Percentiles rank a stretch among this genome's conserved stretches.
These are phyloP conservation scores for Chlorella variabilis DNA, from an alignment of 163 green algal genomes.

Conservation along the genomic window DNA sequence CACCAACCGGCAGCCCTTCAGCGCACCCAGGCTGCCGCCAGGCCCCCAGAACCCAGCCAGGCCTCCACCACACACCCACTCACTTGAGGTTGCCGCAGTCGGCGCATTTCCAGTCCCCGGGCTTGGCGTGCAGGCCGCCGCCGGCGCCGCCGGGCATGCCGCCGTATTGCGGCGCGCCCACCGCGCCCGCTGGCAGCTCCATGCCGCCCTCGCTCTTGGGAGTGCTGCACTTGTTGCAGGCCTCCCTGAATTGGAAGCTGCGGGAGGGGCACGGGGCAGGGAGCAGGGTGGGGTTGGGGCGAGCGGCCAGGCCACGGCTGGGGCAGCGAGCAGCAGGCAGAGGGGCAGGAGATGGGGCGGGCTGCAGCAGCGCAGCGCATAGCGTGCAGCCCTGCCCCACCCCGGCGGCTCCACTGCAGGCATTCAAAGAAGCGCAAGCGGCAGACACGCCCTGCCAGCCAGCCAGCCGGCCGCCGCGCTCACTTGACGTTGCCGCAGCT, in stretches of 20 bases:
- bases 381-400: no score
- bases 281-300: background rate
- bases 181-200: background rate
- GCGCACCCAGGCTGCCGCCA: no score
- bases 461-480: no score
- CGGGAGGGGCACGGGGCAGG: background rate
- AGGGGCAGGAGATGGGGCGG: no score
- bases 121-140: constrained; percentile 8
- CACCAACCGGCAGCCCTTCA: no score
- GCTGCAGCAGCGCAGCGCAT: no score
- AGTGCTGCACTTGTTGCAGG: constrained; percentile 53
- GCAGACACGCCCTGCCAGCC: no score
- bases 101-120: constrained; percentile 82
- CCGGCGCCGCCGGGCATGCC: background rate
- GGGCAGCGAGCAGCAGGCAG: background rate
- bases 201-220: constrained; percentile 45
- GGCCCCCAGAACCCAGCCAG: no score
- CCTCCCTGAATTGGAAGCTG: constrained; percentile 70
- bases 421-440: no score
- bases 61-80: background rate
- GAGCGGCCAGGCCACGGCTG: background rate
- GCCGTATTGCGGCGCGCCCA: background rate
- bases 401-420: no score
- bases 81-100: constrained; percentile 85
- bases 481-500: constrained; percentile 56